Conservation (phyloP, 78 protist genomes). For the Emiliania huxleyi region DNA sequence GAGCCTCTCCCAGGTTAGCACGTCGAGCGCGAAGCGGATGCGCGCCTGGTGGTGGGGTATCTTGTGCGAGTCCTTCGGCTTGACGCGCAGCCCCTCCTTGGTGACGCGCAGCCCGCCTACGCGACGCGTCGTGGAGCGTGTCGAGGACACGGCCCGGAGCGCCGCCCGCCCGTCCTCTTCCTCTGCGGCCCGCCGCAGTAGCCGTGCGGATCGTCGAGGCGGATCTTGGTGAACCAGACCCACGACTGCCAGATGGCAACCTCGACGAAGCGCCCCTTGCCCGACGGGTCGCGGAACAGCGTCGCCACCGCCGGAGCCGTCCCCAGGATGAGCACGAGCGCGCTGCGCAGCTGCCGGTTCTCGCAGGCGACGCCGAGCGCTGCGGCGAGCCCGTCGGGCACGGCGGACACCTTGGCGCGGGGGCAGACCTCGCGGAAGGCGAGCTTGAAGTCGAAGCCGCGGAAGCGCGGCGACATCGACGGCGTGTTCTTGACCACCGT, state of each 20-base stretch:
- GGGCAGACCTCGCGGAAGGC: neutral
- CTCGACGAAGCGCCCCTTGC: slow-evolving; percentile 26
- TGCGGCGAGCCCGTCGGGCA: slow-evolving; percentile 30
- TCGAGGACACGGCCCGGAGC: too few species aligned
- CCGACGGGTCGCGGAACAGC: slow-evolving; percentile 39
- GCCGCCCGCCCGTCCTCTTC: neutral
- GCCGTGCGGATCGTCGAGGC: slow-evolving; percentile 35
- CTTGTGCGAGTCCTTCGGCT: neutral
- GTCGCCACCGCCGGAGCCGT: slow-evolving; percentile 45
- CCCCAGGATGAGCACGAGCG: slow-evolving; percentile 32
- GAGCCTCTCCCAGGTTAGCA: slow-evolving; percentile 14
- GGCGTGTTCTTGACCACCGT: slow-evolving; percentile 26
- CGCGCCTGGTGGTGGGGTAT: slow-evolving; percentile 39
- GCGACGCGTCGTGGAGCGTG: too few species aligned
- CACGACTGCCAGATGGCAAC: slow-evolving; percentile 41
- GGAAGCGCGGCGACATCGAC: slow-evolving; percentile 3
- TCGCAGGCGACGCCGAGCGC: slow-evolving; percentile 37
- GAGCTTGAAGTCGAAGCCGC: slow-evolving; percentile 34
- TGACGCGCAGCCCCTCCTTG: neutral
- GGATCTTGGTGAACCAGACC: slow-evolving; percentile 44
- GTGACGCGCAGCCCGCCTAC: neutral
- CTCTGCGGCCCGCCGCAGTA: slow-evolving; percentile 31
- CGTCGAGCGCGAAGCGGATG: slow-evolving; percentile 38
- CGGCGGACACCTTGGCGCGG: slow-evolving; percentile 6
- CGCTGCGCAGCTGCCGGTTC: neutral